Conservation (phyloP, 2,329 filamentous ascomycete species). For the Didymella pomorum region DNA sequence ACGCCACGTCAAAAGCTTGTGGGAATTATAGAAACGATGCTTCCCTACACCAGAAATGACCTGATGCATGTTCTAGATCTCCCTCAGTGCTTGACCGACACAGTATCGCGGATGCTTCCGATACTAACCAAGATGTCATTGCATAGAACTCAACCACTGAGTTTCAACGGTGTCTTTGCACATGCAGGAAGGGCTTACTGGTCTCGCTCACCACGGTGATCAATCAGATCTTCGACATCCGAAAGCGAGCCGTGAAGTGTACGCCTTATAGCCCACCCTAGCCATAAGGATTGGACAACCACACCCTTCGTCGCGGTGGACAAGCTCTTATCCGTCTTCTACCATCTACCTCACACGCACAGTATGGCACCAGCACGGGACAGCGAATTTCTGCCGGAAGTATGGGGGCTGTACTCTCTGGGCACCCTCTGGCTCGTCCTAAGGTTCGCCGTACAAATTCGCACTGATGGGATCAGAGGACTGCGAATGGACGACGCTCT, state of each 20-base stretch:
- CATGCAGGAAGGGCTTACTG: neutral
- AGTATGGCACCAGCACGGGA: conserved; percentile 20
- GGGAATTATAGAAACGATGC: neutral
- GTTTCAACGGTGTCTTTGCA: neutral
- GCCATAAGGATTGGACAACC: neutral
- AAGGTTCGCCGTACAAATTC: conserved; percentile 9
- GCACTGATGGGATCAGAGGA: conserved; percentile 8
- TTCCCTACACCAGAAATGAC: neutral
- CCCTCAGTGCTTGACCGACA: neutral
- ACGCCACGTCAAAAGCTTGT: neutral
- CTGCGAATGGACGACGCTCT: conserved; percentile 15
- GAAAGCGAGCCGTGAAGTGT: neutral
- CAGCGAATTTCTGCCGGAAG: conserved; percentile 16
- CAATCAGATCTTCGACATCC: neutral
- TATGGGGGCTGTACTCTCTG: conserved; percentile 14
- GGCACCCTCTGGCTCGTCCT: conserved; percentile 14
- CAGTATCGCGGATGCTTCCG: neutral
- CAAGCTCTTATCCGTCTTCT: neutral
- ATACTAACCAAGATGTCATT: neutral
- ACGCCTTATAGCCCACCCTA: neutral
- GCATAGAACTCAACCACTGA: neutral
- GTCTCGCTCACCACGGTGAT: neutral
- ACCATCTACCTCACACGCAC: neutral
- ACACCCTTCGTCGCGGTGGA: neutral
- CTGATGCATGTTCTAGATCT: neutral